These are phyloP conservation scores for Ceratobasidium sp. DNA, from an alignment of 1,284 basidiomycete species.

Conservation along the genomic window DNA sequence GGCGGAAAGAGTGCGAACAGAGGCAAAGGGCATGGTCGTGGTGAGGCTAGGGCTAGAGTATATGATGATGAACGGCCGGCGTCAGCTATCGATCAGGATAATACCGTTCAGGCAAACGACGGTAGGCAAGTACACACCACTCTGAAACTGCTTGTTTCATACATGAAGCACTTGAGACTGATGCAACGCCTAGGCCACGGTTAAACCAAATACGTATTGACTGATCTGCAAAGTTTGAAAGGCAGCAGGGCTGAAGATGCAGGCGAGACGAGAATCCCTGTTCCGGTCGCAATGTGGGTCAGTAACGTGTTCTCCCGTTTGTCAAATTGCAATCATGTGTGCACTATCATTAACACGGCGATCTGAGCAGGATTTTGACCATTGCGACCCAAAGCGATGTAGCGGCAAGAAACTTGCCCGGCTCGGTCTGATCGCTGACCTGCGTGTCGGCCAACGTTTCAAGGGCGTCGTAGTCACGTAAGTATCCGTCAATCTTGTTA, in stretches of 20 bases:
- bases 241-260: conserved; percentile 47
- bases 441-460: conserved; percentile 87
- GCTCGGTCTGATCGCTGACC: conserved; percentile 82
- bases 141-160: not conserved
- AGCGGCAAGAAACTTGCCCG: conserved; percentile 94
- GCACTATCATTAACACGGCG: not conserved
- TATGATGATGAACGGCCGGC: conserved; percentile 54
- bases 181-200: not conserved
- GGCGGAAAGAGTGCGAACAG: conserved; percentile 14
- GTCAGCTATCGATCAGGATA: conserved; percentile 58
- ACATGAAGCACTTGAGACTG: not conserved
- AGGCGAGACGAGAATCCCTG: conserved; percentile 57
- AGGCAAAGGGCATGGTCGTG: conserved; percentile 40
- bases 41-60: conserved; percentile 44
- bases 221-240: not conserved
- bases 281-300: conserved; percentile 90
- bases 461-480: conserved; percentile 93
- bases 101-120: conserved; percentile 42
- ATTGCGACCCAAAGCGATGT: conserved; percentile 94
- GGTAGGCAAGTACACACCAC: conserved; percentile 1
- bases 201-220: not conserved
- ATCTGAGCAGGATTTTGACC: conserved; percentile 85
- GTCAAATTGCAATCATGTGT: not conserved
- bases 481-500: conserved; percentile 49
- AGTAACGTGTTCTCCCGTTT: conserved; percentile 48